Conservation (phyloP, 495 filamentous ascomycete genomes). For the Hapsidospora chrysogenum region DNA sequence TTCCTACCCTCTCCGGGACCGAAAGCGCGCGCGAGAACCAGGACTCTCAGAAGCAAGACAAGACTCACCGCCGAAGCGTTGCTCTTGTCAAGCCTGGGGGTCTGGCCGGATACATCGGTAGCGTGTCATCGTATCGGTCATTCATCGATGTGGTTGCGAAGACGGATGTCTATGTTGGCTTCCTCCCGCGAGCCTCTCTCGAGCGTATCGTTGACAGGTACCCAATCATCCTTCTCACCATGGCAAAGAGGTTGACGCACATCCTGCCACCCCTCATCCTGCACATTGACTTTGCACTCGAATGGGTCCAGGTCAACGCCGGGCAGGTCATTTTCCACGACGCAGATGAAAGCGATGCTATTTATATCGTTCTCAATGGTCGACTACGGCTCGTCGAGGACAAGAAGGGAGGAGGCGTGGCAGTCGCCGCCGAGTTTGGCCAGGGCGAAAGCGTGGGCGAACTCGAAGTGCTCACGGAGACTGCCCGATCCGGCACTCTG, state of each 20-base stretch:
- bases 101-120: conserved; percentile 84
- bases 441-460: conserved; percentile 97
- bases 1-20: conserved; percentile 9
- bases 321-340: conserved; percentile 91
- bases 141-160: conserved; percentile 95
- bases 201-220: conserved; percentile 86
- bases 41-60: conserved; percentile 6
- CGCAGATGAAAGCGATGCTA: conserved; percentile 91
- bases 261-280: conserved; percentile 81
- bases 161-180: conserved; percentile 96
- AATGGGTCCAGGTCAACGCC: conserved; percentile 93
- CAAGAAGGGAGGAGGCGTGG: conserved; percentile 61
- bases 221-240: conserved; percentile 79
- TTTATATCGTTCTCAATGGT: conserved; percentile 94
- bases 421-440: conserved; percentile 81
- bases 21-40: conserved; percentile 11
- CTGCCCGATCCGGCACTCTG: conserved; percentile 68
- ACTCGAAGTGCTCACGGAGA: conserved; percentile 92
- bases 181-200: conserved; percentile 70
- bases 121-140: conserved; percentile 83
- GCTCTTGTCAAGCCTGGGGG: conserved; percentile 92
- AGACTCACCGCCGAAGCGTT: conserved; percentile 38
- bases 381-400: conserved; percentile 69
- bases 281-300: conserved; percentile 94
- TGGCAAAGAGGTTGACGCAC: conserved; percentile 86